phyloP scores from a whole-genome alignment of 2,329 filamentous ascomycete species.

The Metarhizium brunneum region DNA sequence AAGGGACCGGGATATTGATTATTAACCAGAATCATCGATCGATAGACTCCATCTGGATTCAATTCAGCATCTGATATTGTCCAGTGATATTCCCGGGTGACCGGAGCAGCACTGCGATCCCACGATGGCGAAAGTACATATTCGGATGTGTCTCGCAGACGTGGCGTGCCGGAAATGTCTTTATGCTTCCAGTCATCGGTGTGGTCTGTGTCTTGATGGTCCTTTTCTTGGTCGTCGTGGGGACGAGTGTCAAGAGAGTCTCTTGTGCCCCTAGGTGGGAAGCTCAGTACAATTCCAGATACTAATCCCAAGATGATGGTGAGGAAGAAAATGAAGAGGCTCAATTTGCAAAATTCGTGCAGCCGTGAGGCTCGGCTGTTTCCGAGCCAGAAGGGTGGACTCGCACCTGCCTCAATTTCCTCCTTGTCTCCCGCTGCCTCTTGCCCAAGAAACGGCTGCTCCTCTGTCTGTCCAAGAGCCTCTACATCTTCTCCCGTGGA shows the following conservation, averaged over 20 bases:
- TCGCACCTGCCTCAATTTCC: neutral
- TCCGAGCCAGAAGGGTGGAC: neutral
- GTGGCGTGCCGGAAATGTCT: constrained; percentile 11
- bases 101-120: constrained; percentile 40
- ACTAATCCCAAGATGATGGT: constrained; percentile 14
- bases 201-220: neutral
- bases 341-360: constrained; percentile 7
- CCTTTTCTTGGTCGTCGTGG: neutral
- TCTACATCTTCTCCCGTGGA: neutral
- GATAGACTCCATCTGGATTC: constrained; percentile 51
- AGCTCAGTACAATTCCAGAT: constrained; percentile 12
- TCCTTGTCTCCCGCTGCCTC: neutral
- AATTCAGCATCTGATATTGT: constrained; percentile 45
- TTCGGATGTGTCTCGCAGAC: constrained; percentile 29
- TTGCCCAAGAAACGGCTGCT: constrained; percentile 1
- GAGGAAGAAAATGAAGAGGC: constrained; percentile 13
- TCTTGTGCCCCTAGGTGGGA: constrained; percentile 3
- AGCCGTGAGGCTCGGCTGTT: neutral
- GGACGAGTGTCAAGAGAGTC: neutral
- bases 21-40: constrained; percentile 61
- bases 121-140: constrained; percentile 50
- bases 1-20: constrained; percentile 65
- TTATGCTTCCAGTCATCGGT: constrained; percentile 8
- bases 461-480: neutral
- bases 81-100: constrained; percentile 51